phyloP scores from a whole-genome alignment of 2,329 filamentous ascomycete genomes.

The Sporothrix dimorphospora region DNA sequence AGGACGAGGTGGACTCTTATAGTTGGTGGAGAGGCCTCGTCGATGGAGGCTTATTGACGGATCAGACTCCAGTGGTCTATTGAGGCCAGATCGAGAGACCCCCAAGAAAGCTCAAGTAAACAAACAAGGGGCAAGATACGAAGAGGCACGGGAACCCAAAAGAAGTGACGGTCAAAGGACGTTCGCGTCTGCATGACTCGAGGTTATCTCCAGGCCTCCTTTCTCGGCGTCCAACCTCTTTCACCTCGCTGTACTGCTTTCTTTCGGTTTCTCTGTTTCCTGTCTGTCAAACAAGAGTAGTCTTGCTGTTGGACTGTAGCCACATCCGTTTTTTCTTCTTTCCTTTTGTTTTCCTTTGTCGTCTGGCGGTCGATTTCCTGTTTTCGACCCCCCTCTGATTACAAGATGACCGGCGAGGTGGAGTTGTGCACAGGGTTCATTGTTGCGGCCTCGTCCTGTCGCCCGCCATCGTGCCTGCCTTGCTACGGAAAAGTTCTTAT shows the following conservation, averaged over 20 bases:
- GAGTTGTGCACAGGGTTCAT: conserved; percentile 3
- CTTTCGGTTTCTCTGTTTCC: neutral
- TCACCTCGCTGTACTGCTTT: neutral
- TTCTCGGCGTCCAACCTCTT: conserved; percentile 6
- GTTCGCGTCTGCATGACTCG: neutral
- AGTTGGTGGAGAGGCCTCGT: neutral
- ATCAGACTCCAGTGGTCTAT: conserved; percentile 20
- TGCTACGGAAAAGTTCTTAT: conserved; percentile 25
- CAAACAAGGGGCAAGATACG: neutral
- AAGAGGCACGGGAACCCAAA: neutral
- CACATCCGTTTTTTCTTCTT: neutral
- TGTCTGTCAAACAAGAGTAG: neutral
- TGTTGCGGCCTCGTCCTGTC: neutral
- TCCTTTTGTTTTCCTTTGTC: neutral
- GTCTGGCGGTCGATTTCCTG: neutral
- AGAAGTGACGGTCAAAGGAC: neutral
- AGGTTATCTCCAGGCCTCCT: neutral
- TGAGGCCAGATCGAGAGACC: neutral
- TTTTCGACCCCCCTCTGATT: neutral
- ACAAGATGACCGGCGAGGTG: neutral
- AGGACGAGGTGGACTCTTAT: conserved; percentile 7
- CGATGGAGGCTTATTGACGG: conserved; percentile 6
- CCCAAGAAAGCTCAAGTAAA: neutral
- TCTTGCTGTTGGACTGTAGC: neutral
- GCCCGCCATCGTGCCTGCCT: neutral